Percentiles rank a stretch among this genome's conserved stretches.
Conservation (phyloP, 306 rosid species). For the Glycine tomentella region DNA sequence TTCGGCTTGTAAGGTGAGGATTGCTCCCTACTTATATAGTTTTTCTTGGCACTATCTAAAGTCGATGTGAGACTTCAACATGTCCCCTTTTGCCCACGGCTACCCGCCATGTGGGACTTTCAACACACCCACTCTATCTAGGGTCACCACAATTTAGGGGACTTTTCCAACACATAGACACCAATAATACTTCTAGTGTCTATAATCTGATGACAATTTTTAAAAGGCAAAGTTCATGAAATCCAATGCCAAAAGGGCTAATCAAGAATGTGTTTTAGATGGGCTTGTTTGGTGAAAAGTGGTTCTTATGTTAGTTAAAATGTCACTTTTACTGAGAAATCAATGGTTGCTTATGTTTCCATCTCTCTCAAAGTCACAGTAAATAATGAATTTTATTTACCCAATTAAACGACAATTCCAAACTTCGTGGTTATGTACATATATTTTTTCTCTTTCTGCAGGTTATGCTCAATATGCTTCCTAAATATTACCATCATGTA, state of each 20-base stretch:
- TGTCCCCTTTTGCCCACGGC: no score
- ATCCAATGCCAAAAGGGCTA: slow-evolving; percentile 25
- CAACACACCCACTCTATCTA: no score
- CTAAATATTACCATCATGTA: slow-evolving; percentile 82
- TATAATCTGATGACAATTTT: slow-evolving; percentile 20
- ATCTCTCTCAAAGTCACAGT: neutral
- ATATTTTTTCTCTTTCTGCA: slow-evolving; percentile 44
- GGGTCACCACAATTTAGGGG: no score
- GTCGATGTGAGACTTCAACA: no score
- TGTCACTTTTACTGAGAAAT: neutral
- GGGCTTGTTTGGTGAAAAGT: neutral
- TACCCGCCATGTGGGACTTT: no score
- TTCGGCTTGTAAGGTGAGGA: no score
- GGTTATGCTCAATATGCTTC: slow-evolving; percentile 95
- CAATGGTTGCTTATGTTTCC: neutral
- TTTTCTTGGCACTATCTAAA: no score
- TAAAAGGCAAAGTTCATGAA: neutral
- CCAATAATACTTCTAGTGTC: neutral
- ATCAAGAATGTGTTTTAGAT: neutral
- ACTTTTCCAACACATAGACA: neutral
- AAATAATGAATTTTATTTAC: neutral
- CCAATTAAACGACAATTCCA: slow-evolving; percentile 9
- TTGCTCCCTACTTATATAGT: no score
- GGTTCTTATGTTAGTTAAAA: neutral
- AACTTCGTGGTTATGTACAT: slow-evolving; percentile 28